Percentiles rank a stretch among this genome's conserved stretches.
Conservation (phyloP, 2,329 filamentous ascomycete species). For the Pseudonectria buxi region DNA sequence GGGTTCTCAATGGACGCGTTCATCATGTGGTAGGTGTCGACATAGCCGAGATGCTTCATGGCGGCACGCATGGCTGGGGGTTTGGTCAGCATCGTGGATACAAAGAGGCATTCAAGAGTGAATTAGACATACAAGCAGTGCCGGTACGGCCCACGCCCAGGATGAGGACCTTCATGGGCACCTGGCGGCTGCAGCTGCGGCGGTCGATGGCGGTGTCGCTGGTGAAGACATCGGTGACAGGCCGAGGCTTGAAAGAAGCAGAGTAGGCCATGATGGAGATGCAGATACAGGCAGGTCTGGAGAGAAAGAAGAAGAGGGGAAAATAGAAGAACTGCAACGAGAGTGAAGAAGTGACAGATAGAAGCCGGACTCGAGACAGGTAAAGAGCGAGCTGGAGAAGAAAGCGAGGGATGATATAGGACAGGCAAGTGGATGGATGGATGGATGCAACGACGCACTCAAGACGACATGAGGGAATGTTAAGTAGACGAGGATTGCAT, state of each 20-base stretch:
- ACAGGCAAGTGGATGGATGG: too few relatives aligned
- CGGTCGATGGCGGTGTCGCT: slow-evolving; percentile 62
- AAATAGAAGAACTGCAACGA: neutral
- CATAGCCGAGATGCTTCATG: slow-evolving; percentile 58
- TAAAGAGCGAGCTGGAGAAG: neutral
- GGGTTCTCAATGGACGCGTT: slow-evolving; percentile 56
- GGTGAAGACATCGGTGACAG: slow-evolving; percentile 55
- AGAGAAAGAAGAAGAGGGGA: slow-evolving; percentile 3
- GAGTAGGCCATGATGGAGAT: slow-evolving; percentile 22
- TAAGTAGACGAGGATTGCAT: too few relatives aligned
- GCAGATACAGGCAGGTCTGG: neutral
- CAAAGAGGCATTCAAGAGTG: neutral
- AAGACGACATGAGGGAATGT: too few relatives aligned
- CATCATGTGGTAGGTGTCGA: slow-evolving; percentile 70
- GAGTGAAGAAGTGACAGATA: neutral
- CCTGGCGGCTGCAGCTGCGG: slow-evolving; percentile 55
- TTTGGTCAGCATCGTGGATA: slow-evolving; percentile 1
- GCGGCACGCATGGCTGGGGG: slow-evolving; percentile 54
- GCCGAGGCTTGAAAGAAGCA: slow-evolving; percentile 26
- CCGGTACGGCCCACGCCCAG: slow-evolving; percentile 65
- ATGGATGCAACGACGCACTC: too few relatives aligned
- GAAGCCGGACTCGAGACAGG: slow-evolving; percentile 1
- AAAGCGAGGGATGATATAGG: too few relatives aligned
- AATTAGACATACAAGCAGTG: slow-evolving; percentile 53
- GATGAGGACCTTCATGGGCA: slow-evolving; percentile 67